Evolutionary conservation across 352 stramenopile species (phyloP).

Genomic region (Phytophthora cryptogea): DNA sequence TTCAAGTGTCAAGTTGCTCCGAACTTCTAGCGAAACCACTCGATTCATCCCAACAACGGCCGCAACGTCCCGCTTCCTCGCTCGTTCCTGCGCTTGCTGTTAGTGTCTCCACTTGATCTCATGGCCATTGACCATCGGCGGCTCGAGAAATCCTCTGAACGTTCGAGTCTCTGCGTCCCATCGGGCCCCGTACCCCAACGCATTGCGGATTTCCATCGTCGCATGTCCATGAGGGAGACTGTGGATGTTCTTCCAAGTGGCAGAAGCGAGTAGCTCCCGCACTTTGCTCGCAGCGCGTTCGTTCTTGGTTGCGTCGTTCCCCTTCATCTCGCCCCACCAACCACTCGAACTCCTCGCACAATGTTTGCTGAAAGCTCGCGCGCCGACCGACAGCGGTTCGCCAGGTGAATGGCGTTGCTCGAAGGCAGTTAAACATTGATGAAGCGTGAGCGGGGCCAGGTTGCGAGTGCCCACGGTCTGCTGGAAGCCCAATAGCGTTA

Average conservation of each 20-base stretch:
- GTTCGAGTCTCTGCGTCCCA: slow-evolving; percentile 57
- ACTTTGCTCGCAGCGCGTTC: slow-evolving; percentile 52
- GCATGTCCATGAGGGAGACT: slow-evolving; percentile 66
- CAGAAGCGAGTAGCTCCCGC: slow-evolving; percentile 49
- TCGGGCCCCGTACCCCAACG: slow-evolving; percentile 70
- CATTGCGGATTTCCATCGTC: slow-evolving; percentile 76
- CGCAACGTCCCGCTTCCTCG: slow-evolving; percentile 23
- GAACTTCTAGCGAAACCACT: slow-evolving; percentile 27
- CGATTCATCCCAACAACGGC: slow-evolving; percentile 17
- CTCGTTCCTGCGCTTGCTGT: slow-evolving; percentile 8
- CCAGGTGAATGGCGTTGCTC: slow-evolving; percentile 35
- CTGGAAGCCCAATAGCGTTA: slow-evolving; percentile 72
- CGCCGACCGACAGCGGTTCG: slow-evolving; percentile 72
- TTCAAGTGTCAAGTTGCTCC: slow-evolving; percentile 14
- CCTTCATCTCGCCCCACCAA: slow-evolving; percentile 68
- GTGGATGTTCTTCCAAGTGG: slow-evolving; percentile 85
- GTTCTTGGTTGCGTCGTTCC: slow-evolving; percentile 78
- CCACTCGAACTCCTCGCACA: slow-evolving; percentile 63
- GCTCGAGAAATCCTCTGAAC: slow-evolving; percentile 87
- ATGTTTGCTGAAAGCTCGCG: slow-evolving; percentile 80
- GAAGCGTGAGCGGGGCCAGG: slow-evolving; percentile 53
- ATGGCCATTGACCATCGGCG: slow-evolving; percentile 79
- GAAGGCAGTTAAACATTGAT: slow-evolving; percentile 65
- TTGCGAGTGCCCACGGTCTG: slow-evolving; percentile 60
- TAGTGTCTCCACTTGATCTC: slow-evolving; percentile 72